Percentiles rank a stretch among this genome's conserved stretches.
phyloP scores from a whole-genome alignment of 2,329 filamentous ascomycete species.

The Hypoxylon sp. region DNA sequence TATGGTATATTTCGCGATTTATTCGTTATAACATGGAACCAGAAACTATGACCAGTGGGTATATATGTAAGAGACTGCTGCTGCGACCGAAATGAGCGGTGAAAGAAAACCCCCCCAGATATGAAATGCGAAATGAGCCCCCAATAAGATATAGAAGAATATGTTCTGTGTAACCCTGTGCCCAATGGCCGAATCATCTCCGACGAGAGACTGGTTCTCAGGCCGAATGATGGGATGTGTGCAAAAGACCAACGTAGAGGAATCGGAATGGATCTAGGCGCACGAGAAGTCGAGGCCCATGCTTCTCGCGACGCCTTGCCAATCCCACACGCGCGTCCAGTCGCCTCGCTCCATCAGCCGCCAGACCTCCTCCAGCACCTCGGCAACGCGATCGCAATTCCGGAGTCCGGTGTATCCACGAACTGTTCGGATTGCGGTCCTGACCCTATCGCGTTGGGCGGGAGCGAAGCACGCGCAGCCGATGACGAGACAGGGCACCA shows the following conservation, averaged over 20 bases:
- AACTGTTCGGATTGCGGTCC: slow-evolving; percentile 65
- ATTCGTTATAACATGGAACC: slow-evolving; percentile 34
- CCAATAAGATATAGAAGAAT: neutral
- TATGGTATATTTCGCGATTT: slow-evolving; percentile 39
- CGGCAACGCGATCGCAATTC: slow-evolving; percentile 68
- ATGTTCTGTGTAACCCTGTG: neutral
- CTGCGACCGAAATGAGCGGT: slow-evolving; percentile 31
- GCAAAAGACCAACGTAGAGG: neutral
- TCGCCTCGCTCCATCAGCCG: slow-evolving; percentile 70
- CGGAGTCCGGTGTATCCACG: slow-evolving; percentile 72
- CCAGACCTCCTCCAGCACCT: slow-evolving; percentile 73
- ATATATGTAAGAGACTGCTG: slow-evolving; percentile 38
- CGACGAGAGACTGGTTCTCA: neutral
- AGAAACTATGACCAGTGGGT: slow-evolving; percentile 41
- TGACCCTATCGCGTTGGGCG: slow-evolving; percentile 67
- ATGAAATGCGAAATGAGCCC: slow-evolving; percentile 23
- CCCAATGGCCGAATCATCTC: slow-evolving; percentile 2
- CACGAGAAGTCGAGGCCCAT: slow-evolving; percentile 72
- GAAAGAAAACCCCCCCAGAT: slow-evolving; percentile 11
- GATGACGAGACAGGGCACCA: slow-evolving; percentile 73
- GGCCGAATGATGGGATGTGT: neutral
- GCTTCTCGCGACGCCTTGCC: slow-evolving; percentile 69
- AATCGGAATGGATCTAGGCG: slow-evolving; percentile 46
- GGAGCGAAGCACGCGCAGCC: slow-evolving; percentile 72
- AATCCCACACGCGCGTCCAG: slow-evolving; percentile 74